Evolutionary conservation across 306 rosid genomes (phyloP).

Genomic region (Benincasa hispida): DNA sequence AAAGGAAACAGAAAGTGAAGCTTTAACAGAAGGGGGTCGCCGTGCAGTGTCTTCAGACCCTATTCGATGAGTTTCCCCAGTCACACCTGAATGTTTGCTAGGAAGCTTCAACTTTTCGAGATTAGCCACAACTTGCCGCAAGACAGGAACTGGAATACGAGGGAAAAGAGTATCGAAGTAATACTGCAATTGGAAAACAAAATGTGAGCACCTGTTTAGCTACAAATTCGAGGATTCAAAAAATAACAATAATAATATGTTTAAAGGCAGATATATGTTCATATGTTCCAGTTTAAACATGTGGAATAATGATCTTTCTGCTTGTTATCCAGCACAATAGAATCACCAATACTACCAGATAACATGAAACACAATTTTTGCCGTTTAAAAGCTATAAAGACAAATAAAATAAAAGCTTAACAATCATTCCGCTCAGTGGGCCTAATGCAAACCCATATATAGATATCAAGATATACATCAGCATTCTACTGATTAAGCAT

Average conservation of each 20-base stretch:
- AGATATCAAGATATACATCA: not conserved
- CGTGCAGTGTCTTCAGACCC: conserved; percentile 98
- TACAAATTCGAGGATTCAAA: conserved; percentile 3
- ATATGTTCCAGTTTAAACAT: not conserved
- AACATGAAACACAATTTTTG: not conserved
- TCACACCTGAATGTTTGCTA: conserved; percentile 56
- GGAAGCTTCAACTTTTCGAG: conserved; percentile 87
- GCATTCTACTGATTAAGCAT: not conserved
- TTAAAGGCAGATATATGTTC: not conserved
- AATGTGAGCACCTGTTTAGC: conserved; percentile 11
- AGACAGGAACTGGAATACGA: conserved; percentile 91
- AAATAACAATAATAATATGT: not conserved
- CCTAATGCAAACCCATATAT: not conserved
- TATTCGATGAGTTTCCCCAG: conserved; percentile 80
- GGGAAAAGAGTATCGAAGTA: conserved; percentile 97
- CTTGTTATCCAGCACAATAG: not conserved
- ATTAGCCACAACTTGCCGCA: conserved; percentile 70
- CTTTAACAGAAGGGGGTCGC: conserved; percentile 96
- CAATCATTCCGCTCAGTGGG: not conserved
- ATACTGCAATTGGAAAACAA: conserved; percentile 56
- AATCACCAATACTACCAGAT: not conserved
- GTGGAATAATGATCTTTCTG: not conserved
- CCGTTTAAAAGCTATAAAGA: not conserved
- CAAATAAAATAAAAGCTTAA: not conserved
- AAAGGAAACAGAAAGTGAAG: conserved; percentile 94